These are phyloP conservation scores for Saturnispora sanitii DNA, from an alignment of 805 yeast genomes.

Conservation along the genomic window DNA sequence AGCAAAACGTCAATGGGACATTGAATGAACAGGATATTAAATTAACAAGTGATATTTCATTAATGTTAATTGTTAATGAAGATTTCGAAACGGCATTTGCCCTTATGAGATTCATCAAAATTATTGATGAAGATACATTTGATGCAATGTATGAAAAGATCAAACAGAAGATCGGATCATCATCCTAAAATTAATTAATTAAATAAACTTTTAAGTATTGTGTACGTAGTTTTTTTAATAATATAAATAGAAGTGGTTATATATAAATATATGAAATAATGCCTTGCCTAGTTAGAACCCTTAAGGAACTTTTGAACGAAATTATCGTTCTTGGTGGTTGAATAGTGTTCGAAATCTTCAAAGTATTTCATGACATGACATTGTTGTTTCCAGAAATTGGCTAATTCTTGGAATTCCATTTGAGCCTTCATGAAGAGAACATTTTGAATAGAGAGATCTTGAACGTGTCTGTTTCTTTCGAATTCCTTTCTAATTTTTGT, in stretches of 20 bases:
- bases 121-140: constrained; percentile 31
- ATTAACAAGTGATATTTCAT: constrained; percentile 34
- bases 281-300: constrained; percentile 34
- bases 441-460: constrained; percentile 55
- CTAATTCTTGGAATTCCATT: constrained; percentile 82
- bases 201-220: neutral
- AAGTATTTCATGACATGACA: constrained; percentile 78
- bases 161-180: constrained; percentile 9
- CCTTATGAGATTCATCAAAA: constrained; percentile 42
- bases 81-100: constrained; percentile 48
- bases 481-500: constrained; percentile 85
- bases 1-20: constrained; percentile 15
- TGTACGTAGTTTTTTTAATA: constrained; percentile 1
- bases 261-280: constrained; percentile 22
- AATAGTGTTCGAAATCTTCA: constrained; percentile 52
- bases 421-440: constrained; percentile 72
- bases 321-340: constrained; percentile 44
- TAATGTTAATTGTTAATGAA: constrained; percentile 31
- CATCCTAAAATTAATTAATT: neutral
- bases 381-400: constrained; percentile 85
- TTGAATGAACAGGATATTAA: constrained; percentile 27
- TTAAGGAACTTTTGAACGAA: constrained; percentile 69
- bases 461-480: constrained; percentile 70
- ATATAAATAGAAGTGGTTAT: constrained; percentile 18
- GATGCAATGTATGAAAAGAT: constrained; percentile 29